Evolutionary conservation across 78 protist species (phyloP), one percentile per base, ranked within the genome.

Genomic region (Dictyostelium firmibasis): DNA sequence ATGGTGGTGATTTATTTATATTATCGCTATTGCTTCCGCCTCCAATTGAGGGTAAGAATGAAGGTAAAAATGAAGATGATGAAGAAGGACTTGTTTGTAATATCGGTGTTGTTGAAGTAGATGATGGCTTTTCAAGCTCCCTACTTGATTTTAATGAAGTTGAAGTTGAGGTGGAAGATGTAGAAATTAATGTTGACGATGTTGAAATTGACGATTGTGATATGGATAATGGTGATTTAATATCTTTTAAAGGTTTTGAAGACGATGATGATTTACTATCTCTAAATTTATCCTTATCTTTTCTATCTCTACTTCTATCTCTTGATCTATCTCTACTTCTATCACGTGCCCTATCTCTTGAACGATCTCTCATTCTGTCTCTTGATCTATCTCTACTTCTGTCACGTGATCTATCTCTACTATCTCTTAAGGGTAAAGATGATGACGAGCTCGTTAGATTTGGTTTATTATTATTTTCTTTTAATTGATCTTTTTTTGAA

Each of bases 61-160:
- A 33, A 72, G 79, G 75, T 25, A 67, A 31, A 33, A 16, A 38
- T 35, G 64, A 20, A 11, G 44, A 43, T 14, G 57, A 41, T 18
- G 83, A 35, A 41, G 64, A 77, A 41, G 83, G 83, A 35, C 50
- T 41, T 38, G 60, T 43, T 41, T 35, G 83, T n/a, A 43, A 41
- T 11, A 33, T 77, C 27, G 83, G 50, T n/a, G 83, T 77, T 35
- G 60, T 77, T 41, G 83, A 41, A 7, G 83, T 77, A 10, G 50
- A 41, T 41, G 79, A 72, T 6, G 64, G 20, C n/a, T 77, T 77
- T 77, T 77, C 83, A 41, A 77, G 23, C n/a, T 77, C 83, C 41
- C 60, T 77, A 77, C 83, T 77, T 35, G 83, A 77, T 77, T 77
- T 77, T 77, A 77, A 77, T 16, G 79, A 72, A 6, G 38, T 72